phyloP scores from a whole-genome alignment of 2,329 filamentous ascomycete genomes.

The Fusarium sp. region DNA sequence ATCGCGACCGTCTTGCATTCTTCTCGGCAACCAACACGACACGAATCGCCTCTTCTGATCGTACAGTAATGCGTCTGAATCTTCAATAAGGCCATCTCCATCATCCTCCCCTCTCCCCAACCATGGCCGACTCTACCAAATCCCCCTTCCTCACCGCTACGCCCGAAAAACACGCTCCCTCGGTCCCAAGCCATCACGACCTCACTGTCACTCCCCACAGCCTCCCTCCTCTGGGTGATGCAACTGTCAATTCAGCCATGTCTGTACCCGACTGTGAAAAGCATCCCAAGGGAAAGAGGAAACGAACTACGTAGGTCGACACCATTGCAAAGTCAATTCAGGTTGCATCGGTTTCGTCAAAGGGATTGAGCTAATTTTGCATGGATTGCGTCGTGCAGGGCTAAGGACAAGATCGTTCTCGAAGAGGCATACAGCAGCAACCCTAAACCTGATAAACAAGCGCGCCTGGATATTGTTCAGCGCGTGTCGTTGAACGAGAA shows the following conservation, averaged over 20 bases:
- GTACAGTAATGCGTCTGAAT: slow-evolving; percentile 43
- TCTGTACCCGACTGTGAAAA: slow-evolving; percentile 48
- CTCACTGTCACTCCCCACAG: slow-evolving; percentile 36
- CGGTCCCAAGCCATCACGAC: slow-evolving; percentile 42
- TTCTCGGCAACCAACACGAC: slow-evolving; percentile 7
- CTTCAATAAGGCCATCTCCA: slow-evolving; percentile 43
- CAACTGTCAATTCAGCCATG: slow-evolving; percentile 18
- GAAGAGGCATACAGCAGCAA: slow-evolving; percentile 87
- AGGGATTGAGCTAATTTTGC: slow-evolving; percentile 34
- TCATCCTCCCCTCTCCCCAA: slow-evolving; percentile 34
- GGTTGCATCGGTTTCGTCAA: background rate
- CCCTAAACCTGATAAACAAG: slow-evolving; percentile 90
- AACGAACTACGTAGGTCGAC: slow-evolving; percentile 67
- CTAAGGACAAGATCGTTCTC: slow-evolving; percentile 88
- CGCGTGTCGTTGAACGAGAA: slow-evolving; percentile 92
- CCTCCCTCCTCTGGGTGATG: slow-evolving; percentile 38
- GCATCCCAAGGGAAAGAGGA: slow-evolving; percentile 71
- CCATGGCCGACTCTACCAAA: slow-evolving; percentile 43
- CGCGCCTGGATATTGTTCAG: slow-evolving; percentile 84
- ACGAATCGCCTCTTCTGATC: slow-evolving; percentile 31
- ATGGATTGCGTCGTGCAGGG: slow-evolving; percentile 60
- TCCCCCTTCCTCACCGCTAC: slow-evolving; percentile 36
- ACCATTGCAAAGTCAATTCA: background rate
- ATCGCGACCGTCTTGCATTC: slow-evolving; percentile 3
- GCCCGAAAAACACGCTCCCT: slow-evolving; percentile 41